A percentile compares a stretch with the other conserved stretches of the same genome.
These are phyloP conservation scores for Ceriops decandra DNA, from an alignment of 345 rosid species.

Conservation along the genomic window DNA sequence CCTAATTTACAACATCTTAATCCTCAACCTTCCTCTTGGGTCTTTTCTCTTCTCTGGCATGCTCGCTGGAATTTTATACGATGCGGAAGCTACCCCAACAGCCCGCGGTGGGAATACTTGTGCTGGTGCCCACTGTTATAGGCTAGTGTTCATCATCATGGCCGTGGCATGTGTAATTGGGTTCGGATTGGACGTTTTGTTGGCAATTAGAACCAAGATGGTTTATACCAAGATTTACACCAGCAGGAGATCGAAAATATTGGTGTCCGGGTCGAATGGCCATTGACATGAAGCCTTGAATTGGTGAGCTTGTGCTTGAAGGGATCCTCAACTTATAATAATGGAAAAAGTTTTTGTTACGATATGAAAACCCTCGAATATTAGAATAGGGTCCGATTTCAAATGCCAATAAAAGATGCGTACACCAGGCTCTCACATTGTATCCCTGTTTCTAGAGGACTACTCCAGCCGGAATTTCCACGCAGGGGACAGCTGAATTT, in stretches of 20 bases:
- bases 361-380: too few species aligned
- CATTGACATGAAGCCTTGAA: slow-evolving; percentile 3
- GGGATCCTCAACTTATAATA: slow-evolving; percentile 5
- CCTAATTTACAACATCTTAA: slow-evolving; percentile 71
- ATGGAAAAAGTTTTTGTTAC: not conserved
- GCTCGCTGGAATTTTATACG: slow-evolving; percentile 78
- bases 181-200: slow-evolving; percentile 57
- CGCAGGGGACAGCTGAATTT: too few species aligned
- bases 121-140: slow-evolving; percentile 79
- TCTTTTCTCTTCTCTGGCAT: slow-evolving; percentile 91
- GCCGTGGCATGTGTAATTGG: slow-evolving; percentile 60
- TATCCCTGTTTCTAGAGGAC: too few species aligned
- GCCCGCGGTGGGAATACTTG: slow-evolving; percentile 87
- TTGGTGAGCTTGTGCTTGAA: slow-evolving; percentile 25
- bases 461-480: too few species aligned
- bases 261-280: slow-evolving; percentile 10
- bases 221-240: slow-evolving; percentile 52
- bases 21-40: slow-evolving; percentile 92
- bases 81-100: slow-evolving; percentile 68
- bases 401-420: too few species aligned
- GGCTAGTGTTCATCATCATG: slow-evolving; percentile 75
- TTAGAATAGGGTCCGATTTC: too few species aligned
- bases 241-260: slow-evolving; percentile 47
- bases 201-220: slow-evolving; percentile 57
- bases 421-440: too few species aligned